Evolutionary conservation across 768 basidiomycete genomes (phyloP), one percentile per base, ranked within the genome.

Genomic region (Ephemerocybe angulata): DNA sequence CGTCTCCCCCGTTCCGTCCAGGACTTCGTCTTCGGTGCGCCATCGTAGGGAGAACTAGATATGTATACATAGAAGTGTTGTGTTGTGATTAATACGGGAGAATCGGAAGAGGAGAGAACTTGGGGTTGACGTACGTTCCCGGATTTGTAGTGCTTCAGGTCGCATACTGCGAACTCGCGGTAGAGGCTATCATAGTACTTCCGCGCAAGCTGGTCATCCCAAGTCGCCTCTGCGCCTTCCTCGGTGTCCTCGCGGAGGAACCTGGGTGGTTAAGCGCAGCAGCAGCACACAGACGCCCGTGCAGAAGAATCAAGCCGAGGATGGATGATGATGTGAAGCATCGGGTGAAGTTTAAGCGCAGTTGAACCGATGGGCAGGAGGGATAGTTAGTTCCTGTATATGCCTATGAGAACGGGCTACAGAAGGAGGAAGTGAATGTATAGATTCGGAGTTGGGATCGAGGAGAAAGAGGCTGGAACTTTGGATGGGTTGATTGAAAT

Each of bases 61-160:
- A 52, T n/a, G n/a, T n/a, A 17, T 41, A 41, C 19, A 35, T 35
- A 35, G 21, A 22, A 21, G 41, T 21, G 41, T 42, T 10, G 17
- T 1, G 41, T 13, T 10, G 5, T n/a, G n/a, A n/a, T n/a, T n/a
- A n/a, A n/a, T n/a, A 42, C 41, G 40, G 30, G 56, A 19, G 11
- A 37, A 55, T 13, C 49, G 35, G 37, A n/a, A 28, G 51, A 15
- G 27, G 41, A 52, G 31, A 29, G 35, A 35, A 51, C 2, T 17
- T 33, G 21, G 40, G 37, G 10, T 21, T 30, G 19, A 67, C 86
- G 59, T 58, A 95, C 93, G 57, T 90, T 88, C 15, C 92, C 90
- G 0, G 88, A 85, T 73, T 93, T 97, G 77, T 91, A 97, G 65
- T 98, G 96, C 73, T 98, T 98, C 56, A 98, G 74, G 70, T 98